Base-by-base conservation (phyloP, 768 basidiomycete genomes). In the Kwoniella bestiolae region DNA sequence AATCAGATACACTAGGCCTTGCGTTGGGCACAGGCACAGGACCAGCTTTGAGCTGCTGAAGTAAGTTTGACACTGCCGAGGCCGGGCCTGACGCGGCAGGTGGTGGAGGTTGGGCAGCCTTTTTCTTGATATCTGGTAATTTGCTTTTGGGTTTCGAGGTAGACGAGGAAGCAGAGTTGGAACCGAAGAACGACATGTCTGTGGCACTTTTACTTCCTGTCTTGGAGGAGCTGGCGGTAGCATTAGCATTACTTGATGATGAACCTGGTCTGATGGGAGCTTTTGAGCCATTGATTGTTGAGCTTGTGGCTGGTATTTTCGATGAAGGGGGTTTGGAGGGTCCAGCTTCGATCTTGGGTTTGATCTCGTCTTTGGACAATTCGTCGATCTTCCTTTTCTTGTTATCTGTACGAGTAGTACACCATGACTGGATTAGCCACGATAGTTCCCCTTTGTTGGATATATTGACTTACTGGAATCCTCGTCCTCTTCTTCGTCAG, bases 381-480 rank as follows among this genome's bases (percentile, higher is more conserved):
- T 59, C 61, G n/a, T 71, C 65, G 18, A 71, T 29, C 46, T 68
- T 71, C 11, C 62, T 26, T 52, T 68, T 71, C 57, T 71, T 71
- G 49, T 64, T 50, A 23, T 29, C 67, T 68, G 56, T 1, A n/a
- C 16, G 14, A 6, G 23, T 14, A 8, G 29, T 47, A 26, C 21
- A 21, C 7, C n/a, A 5, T 5, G 21, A 12, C 21, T 29, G 11
- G n/a, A 25, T 18, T n/a, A n/a, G n/a, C n/a, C n/a, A n/a, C n/a
- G n/a, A n/a, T n/a, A n/a, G n/a, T n/a, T n/a, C n/a, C n/a, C n/a
- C n/a, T n/a, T n/a, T n/a, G n/a, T n/a, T n/a, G n/a, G n/a, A n/a
- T n/a, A n/a, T n/a, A n/a, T n/a, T n/a, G n/a, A 58, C 64, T 38
- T 21, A 65, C 56, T 25, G 3, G 53, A 47, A 51, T 59, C 56